Evolutionary conservation across 2,329 filamentous ascomycete genomes (phyloP), one percentile per base, ranked within the genome.

Genomic region (Westerdykella ornata): DNA sequence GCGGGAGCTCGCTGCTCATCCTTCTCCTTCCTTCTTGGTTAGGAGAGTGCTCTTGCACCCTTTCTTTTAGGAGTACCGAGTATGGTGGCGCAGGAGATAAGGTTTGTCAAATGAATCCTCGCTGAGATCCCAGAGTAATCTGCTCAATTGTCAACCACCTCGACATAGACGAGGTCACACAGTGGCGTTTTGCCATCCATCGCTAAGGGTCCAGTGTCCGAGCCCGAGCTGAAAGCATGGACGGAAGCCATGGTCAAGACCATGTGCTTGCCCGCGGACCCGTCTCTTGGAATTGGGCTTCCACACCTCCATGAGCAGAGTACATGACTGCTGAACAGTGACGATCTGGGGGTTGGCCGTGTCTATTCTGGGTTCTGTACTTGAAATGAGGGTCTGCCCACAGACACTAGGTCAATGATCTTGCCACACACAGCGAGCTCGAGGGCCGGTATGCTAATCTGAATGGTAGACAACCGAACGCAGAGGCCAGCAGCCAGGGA

Each of bases 251-350:
- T 33, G 30, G 8, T 33, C 30, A n/a, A 17, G 30, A 13, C 41
- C 37, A 43, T 39, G 38, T 41, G 37, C 18, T 19, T 33, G 8
- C 26, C 43, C 39, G 33, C 22, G 28, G 29, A 39, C 38, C 38
- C 14, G 17, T 20, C 30, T 15, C 13, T 33, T 33, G 30, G 30
- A 15, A 33, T 13, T 26, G 22, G 20, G 30, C 30, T 33, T n/a
- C 16, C 30, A 33, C n/a, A 15, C 22, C 22, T 26, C 30, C 37
- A 29, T 31, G 20, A 18, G 37, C 20, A 22, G 17, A 16, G 35
- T 1, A 19, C 11, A 15, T 12, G 14, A 13, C 14, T 3, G 14
- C 14, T 33, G 16, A 22, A 36, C 15, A 18, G 34, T 36, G 34
- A 20, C 19, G 34, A 36, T 20, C 15, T 22, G 6, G 9, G 11